A percentile compares a stretch with the other conserved stretches of the same genome.
Conservation (phyloP, 2,329 filamentous ascomycete genomes). For the Microsporum canis region DNA sequence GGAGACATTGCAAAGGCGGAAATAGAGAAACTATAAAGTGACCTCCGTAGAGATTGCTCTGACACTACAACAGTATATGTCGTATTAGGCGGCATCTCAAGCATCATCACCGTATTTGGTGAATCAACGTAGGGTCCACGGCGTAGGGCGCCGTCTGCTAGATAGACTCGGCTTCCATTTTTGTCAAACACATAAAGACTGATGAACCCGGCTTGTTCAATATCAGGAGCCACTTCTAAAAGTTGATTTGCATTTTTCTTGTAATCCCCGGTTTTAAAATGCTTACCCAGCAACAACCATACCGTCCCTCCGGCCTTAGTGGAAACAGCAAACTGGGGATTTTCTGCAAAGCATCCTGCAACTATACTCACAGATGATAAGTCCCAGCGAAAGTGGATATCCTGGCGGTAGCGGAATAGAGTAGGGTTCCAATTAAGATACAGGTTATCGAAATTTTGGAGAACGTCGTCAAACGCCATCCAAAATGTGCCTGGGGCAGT, state of each 20-base stretch:
- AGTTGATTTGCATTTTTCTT: constrained; percentile 9
- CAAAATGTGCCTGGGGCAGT: constrained; percentile 68
- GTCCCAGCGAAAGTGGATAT: constrained; percentile 83
- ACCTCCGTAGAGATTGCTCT: constrained; percentile 63
- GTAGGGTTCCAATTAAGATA: constrained; percentile 96
- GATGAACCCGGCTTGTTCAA: constrained; percentile 64
- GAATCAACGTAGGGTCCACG: constrained; percentile 86
- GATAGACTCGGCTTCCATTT: constrained; percentile 58
- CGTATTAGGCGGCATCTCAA: constrained; percentile 47
- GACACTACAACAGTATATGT: constrained; percentile 58
- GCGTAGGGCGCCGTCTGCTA: constrained; percentile 59
- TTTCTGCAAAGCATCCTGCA: constrained; percentile 60
- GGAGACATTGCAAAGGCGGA: constrained; percentile 62
- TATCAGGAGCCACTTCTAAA: constrained; percentile 32
- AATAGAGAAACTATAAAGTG: constrained; percentile 72
- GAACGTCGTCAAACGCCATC: constrained; percentile 78
- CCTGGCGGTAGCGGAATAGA: constrained; percentile 68
- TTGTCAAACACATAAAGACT: constrained; percentile 71
- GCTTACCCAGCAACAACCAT: constrained; percentile 78
- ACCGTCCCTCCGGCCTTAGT: constrained; percentile 49
- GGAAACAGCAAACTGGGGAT: constrained; percentile 49
- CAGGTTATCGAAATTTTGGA: constrained; percentile 87
- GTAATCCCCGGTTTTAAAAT: constrained; percentile 63
- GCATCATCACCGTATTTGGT: constrained; percentile 73
- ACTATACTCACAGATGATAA: constrained; percentile 44